Conservation (phyloP, 805 yeast genomes). For the Vanderwaltozyma tropicalis region DNA sequence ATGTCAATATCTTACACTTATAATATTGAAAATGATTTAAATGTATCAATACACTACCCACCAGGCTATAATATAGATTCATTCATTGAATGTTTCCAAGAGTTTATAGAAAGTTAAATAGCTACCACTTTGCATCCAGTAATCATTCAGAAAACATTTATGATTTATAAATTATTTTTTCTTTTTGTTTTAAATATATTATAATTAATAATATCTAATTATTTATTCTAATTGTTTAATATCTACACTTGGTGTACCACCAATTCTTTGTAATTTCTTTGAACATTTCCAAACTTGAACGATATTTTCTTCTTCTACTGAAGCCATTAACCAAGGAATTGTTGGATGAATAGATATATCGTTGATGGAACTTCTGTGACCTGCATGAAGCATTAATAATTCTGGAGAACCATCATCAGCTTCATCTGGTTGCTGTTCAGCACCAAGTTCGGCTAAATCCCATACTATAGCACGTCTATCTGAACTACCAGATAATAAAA, state of each 20-base stretch:
- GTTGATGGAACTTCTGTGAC: conserved; percentile 69
- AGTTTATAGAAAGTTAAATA: conserved; percentile 16
- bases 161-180: too few relatives aligned
- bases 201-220: conserved; percentile 1
- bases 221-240: conserved; percentile 5
- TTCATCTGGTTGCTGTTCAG: conserved; percentile 77
- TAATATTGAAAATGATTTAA: conserved; percentile 16
- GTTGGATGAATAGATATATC: conserved; percentile 61
- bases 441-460: conserved; percentile 74
- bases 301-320: conserved; percentile 38
- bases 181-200: not conserved
- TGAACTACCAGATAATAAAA: conserved; percentile 64
- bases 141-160: too few relatives aligned
- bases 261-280: conserved; percentile 25
- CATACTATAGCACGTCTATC: conserved; percentile 73
- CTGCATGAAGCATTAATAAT: conserved; percentile 84
- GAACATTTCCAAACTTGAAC: conserved; percentile 38
- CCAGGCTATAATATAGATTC: conserved; percentile 19
- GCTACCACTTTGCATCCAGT: not conserved
- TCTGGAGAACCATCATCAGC: conserved; percentile 89
- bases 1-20: conserved; percentile 21
- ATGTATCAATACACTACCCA: conserved; percentile 22
- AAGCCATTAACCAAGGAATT: conserved; percentile 67
- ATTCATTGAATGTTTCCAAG: conserved; percentile 22
- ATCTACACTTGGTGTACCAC: conserved; percentile 15